Percentiles rank a stretch among this genome's conserved stretches.
These are phyloP conservation scores for Solanum dulcamara DNA, from an alignment of 257 asterid species.

Conservation along the genomic window DNA sequence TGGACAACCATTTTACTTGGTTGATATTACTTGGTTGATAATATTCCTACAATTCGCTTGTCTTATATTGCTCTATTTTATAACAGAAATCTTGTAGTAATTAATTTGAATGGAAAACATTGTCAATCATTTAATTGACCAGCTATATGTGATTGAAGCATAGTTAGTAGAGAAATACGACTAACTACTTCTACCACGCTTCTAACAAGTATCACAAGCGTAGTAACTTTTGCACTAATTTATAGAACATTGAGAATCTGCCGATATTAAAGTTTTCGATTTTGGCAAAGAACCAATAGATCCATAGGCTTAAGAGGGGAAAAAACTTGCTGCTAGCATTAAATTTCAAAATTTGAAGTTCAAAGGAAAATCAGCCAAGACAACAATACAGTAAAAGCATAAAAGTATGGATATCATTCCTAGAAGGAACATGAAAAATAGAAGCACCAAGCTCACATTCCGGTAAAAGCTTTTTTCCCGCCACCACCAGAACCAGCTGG, in stretches of 20 bases:
- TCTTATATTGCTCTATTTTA: too few species aligned
- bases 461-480: conserved; percentile 7
- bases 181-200: neutral
- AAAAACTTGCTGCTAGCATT: neutral
- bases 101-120: neutral
- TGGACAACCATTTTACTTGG: too few species aligned
- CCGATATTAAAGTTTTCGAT: neutral
- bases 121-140: neutral
- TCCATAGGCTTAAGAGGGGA: neutral
- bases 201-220: neutral
- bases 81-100: too few species aligned
- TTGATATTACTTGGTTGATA: too few species aligned
- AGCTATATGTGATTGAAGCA: neutral
- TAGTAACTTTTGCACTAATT: neutral
- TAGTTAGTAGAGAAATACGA: neutral
- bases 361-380: neutral
- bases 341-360: neutral
- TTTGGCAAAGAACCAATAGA: neutral
- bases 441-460: neutral
- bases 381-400: neutral
- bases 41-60: too few species aligned
- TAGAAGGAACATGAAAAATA: neutral
- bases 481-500: conserved; percentile 32
- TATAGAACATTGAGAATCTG: neutral
- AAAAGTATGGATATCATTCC: neutral